phyloP scores from a whole-genome alignment of 2,329 filamentous ascomycete genomes.

The Apiospora rasikravindrae region DNA sequence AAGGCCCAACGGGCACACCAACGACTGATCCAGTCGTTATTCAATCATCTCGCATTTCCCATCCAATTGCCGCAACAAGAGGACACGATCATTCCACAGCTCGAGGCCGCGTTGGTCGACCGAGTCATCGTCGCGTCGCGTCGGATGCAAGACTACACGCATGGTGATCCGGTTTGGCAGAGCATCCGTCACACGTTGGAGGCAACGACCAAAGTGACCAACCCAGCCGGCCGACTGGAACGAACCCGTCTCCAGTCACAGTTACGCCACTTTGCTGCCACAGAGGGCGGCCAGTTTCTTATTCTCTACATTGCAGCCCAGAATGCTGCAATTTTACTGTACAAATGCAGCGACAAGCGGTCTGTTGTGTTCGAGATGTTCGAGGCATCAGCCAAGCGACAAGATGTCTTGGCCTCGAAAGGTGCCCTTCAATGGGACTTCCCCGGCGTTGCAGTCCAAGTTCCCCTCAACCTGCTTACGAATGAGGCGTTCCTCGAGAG shows the following conservation, averaged over 20 bases:
- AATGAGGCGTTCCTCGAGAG: slow-evolving; percentile 50
- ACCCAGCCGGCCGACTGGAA: slow-evolving; percentile 29
- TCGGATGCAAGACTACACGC: neutral
- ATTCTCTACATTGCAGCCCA: slow-evolving; percentile 31
- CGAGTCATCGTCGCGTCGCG: neutral
- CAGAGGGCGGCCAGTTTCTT: slow-evolving; percentile 23
- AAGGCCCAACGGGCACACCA: neutral
- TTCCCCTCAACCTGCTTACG: slow-evolving; percentile 45
- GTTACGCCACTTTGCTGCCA: slow-evolving; percentile 23
- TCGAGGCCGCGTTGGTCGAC: slow-evolving; percentile 23
- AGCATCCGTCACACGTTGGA: slow-evolving; percentile 25
- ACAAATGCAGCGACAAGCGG: slow-evolving; percentile 16
- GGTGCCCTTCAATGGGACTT: slow-evolving; percentile 60
- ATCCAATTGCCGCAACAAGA: slow-evolving; percentile 26
- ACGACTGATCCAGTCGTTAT: slow-evolving; percentile 21
- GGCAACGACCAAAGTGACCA: slow-evolving; percentile 23
- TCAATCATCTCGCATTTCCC: slow-evolving; percentile 32
- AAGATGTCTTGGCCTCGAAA: slow-evolving; percentile 52
- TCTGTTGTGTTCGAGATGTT: slow-evolving; percentile 60
- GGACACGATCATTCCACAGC: slow-evolving; percentile 24
- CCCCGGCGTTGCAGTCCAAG: slow-evolving; percentile 53
- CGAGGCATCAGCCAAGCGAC: slow-evolving; percentile 56
- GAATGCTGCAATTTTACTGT: slow-evolving; percentile 30
- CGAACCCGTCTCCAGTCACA: slow-evolving; percentile 25
- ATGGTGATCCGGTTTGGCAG: slow-evolving; percentile 23